Conservation (phyloP, 768 basidiomycete genomes). For the Termitomyces sp. region DNA sequence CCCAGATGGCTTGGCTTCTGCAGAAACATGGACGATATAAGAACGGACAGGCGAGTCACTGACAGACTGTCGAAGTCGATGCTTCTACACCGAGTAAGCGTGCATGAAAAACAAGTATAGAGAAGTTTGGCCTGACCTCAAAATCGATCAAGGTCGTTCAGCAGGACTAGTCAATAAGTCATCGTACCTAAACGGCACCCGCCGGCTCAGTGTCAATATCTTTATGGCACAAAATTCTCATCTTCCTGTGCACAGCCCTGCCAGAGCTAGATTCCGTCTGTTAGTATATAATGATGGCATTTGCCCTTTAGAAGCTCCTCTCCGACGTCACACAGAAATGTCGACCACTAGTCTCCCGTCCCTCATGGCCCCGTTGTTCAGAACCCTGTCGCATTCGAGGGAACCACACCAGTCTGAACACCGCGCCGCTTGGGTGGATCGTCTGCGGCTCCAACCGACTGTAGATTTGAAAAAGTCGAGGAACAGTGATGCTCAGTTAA, state of each 20-base stretch:
- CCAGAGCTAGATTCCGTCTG: constrained; percentile 1
- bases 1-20: too few species aligned
- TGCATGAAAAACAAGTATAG: too few species aligned
- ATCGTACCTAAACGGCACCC: not conserved
- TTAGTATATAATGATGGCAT: not conserved
- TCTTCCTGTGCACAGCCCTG: constrained; percentile 8
- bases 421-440: constrained; percentile 40
- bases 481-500: constrained; percentile 44
- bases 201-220: constrained; percentile 3
- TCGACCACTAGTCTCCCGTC: constrained; percentile 48
- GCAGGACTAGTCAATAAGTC: too few species aligned
- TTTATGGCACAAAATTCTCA: constrained; percentile 17
- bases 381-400: constrained; percentile 45
- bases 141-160: too few species aligned
- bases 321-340: constrained; percentile 27
- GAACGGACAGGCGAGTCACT: too few species aligned
- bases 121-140: too few species aligned
- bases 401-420: constrained; percentile 50
- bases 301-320: not conserved
- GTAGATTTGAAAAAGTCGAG: constrained; percentile 56
- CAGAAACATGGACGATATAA: too few species aligned
- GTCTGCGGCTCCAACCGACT: constrained; percentile 31
- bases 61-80: too few species aligned
- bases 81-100: too few species aligned
- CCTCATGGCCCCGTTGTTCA: constrained; percentile 32